phyloP scores from a whole-genome alignment of 2,329 filamentous ascomycete species.

The Coniochaeta sp. region DNA sequence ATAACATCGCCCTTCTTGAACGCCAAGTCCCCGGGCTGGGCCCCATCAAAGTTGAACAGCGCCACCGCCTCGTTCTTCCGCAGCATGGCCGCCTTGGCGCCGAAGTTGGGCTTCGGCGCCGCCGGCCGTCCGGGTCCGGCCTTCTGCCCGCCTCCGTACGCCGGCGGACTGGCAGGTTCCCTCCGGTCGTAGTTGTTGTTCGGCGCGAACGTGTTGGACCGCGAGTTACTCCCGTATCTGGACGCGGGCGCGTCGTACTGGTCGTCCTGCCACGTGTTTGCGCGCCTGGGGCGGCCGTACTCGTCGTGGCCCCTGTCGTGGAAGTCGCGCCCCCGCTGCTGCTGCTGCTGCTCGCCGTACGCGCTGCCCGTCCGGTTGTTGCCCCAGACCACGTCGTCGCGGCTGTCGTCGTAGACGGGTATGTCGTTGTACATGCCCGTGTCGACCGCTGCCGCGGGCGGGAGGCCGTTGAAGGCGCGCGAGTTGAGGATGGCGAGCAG shows the following conservation, averaged over 20 bases:
- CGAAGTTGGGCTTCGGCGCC: constrained; percentile 84
- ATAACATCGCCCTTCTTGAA: constrained; percentile 98
- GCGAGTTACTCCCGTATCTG: constrained; percentile 27
- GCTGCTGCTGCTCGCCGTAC: constrained; percentile 57
- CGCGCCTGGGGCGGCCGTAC: constrained; percentile 50
- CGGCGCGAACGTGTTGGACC: constrained; percentile 42
- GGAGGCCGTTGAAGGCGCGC: constrained; percentile 69
- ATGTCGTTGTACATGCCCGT: constrained; percentile 88
- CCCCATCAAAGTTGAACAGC: constrained; percentile 88
- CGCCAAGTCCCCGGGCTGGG: constrained; percentile 83
- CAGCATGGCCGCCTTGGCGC: constrained; percentile 45
- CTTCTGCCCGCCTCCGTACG: constrained; percentile 29
- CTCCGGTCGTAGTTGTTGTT: constrained; percentile 18
- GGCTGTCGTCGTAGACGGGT: constrained; percentile 77
- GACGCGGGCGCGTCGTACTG: constrained; percentile 55
- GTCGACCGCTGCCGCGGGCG: constrained; percentile 28
- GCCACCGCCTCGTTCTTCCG: constrained; percentile 80
- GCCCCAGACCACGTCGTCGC: constrained; percentile 74
- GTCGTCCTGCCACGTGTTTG: constrained; percentile 70
- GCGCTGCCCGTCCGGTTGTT: constrained; percentile 54
- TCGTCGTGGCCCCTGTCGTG: constrained; percentile 33
- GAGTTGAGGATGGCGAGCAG: constrained; percentile 82
- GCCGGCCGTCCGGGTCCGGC: constrained; percentile 68
- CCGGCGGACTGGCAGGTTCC: neutral
- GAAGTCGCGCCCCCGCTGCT: constrained; percentile 22